Evolutionary conservation across 1,284 basidiomycete species (phyloP).

Genomic region (Schizophyllum amplum): DNA sequence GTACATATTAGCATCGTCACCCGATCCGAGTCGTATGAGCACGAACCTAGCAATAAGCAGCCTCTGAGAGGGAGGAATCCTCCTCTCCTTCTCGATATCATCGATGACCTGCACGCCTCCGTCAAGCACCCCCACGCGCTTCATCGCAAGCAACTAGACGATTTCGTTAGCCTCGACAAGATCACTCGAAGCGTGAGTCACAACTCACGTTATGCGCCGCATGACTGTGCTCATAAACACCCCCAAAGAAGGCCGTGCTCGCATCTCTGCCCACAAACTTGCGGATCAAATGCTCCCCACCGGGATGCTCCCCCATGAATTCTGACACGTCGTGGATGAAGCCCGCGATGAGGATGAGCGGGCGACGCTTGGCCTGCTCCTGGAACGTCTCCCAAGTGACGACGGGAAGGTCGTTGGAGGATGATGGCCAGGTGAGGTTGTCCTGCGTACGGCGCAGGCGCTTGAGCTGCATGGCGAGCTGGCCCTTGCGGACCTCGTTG

Average conservation of each 20-base stretch:
- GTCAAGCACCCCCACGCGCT: constrained; percentile 70
- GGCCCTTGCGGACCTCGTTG: constrained; percentile 76
- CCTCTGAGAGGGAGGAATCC: constrained; percentile 49
- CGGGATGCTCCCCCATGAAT: constrained; percentile 79
- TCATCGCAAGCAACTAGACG: constrained; percentile 64
- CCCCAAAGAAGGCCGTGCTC: constrained; percentile 80
- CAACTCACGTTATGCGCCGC: constrained; percentile 66
- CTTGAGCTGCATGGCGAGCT: constrained; percentile 79
- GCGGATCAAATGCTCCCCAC: constrained; percentile 62
- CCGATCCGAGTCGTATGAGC: constrained; percentile 42
- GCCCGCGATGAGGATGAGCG: constrained; percentile 65
- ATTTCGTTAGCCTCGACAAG: constrained; percentile 7
- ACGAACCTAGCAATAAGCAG: constrained; percentile 45
- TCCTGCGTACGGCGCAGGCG: constrained; percentile 55
- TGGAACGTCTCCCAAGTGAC: constrained; percentile 73
- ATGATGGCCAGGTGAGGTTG: constrained; percentile 61
- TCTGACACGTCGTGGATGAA: constrained; percentile 76
- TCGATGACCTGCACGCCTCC: constrained; percentile 41
- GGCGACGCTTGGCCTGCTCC: constrained; percentile 56
- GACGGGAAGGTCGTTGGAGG: constrained; percentile 58
- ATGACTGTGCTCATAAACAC: constrained; percentile 80
- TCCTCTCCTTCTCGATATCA: constrained; percentile 30
- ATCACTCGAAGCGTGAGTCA: background rate
- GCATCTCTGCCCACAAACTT: constrained; percentile 71
- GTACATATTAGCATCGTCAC: too few relatives aligned